Evolutionary conservation across 2,329 filamentous ascomycete genomes (phyloP), one percentile per base, ranked within the genome.

Genomic region (Aspergillus cejpii): DNA sequence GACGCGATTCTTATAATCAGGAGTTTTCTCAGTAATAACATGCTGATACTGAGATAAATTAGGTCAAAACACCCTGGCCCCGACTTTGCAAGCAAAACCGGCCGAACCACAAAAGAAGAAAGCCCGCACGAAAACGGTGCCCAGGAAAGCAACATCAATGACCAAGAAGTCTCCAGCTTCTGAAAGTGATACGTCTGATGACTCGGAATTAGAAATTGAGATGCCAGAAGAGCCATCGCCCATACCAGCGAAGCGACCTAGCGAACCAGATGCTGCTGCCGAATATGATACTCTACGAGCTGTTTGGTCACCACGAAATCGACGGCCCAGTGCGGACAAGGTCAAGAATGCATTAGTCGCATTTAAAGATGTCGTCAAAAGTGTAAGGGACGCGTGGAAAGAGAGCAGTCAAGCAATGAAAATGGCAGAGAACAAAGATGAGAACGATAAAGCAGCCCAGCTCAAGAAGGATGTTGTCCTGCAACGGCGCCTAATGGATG

Each of bases 311-410:
- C 74, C 76, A 37, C 74, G 74, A 48, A 76, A 74, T 50, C 73
- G 72, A 48, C 62, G 67, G 24, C 66, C 74, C 15, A 65, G 68
- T 43, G 65, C 70, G 12, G 73, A 76, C 20, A 74, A 74, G 48
- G 74, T 83, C 45, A 74, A 77, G 51, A 67, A 64, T 50, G 75
- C 74, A 36, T 67, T 83, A 51, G 71, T 72, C 39, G 71, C 75
- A 34, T 77, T 79, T 56, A 80, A 79, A 68, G 77, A 81, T 39
- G 67, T 81, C 36, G 67, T 82, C 47, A 77, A 77, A 57, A 71
- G 71, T 5, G 73, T 83, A 44, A 74, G 79, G 47, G 79, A 83
- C 59, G 69, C 75, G 28, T 83, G 79, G 79, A 81, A 80, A 57
- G 65, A 71, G 26, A 77, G 78, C 53, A 73, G 69, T 34, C 73